Evolutionary conservation across 169 alveolate species (phyloP), one percentile per base, ranked within the genome.

Genomic region (Cyclospora cayetanensis): DNA sequence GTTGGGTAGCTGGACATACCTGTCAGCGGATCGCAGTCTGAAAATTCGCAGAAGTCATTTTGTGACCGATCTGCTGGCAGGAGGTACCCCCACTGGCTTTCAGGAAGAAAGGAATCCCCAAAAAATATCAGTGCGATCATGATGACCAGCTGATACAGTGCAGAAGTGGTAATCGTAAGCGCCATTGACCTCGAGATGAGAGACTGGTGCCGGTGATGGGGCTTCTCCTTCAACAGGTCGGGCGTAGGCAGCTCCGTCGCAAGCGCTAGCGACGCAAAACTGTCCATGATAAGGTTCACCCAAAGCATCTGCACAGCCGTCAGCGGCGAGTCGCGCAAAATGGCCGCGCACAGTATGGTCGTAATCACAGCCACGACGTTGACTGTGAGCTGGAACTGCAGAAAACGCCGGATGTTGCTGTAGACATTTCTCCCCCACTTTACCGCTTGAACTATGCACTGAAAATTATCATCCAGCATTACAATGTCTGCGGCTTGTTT

Each of bases 231-330:
- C 37, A 98, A 90, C 35, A 97, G 93, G 29, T 93, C 96, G 27
- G 95, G 97, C 35, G 96, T 96, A 22, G 99, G 99, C n/a, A 96
- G 96, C 88, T 98, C 99, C 41, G 99, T 98, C 12, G 99, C 98
- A 35, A 98, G 94, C 11, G 99, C 98, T 18, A 97, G 93, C 20
- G 98, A 95, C 27, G 98, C 98, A 55, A 98, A 93, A 70, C 98
- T 95, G 94, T 97, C 99, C 98, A 97, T 97, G 85, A 97, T 96
- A 76, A 98, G 93, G 93, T 98, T 97, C 3, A 98, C 87, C 96
- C 95, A 93, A 39, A 95, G 94, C 95, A 95, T 93, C 93, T 95
- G 94, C n/a, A 95, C 94, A 9, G 96, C 94, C 22, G 95, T 88
- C 35, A 97, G 93, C 34, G 98, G 98, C 11, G 97, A 84, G 91